Conservation (phyloP, 257 asterid genomes). For the Solanum pimpinellifolium region DNA sequence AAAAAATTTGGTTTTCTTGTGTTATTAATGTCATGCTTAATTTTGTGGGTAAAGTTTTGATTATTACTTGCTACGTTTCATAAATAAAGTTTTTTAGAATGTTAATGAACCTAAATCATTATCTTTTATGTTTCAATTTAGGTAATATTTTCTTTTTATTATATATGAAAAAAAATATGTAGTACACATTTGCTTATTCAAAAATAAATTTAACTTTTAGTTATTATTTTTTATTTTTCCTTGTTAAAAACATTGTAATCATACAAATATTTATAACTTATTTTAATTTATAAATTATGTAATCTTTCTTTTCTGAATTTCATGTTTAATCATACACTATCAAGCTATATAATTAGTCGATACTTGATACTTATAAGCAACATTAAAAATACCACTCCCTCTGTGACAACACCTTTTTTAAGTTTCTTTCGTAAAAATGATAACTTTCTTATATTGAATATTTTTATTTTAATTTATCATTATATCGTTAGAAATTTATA, state of each 20-base stretch:
- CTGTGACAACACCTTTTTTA: not conserved
- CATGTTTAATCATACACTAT: not conserved
- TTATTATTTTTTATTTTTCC: not conserved
- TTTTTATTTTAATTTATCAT: not conserved
- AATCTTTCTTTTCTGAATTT: not conserved
- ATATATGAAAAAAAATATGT: no score
- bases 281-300: no score
- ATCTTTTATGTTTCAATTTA: no score
- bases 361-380: not conserved
- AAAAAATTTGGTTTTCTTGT: not conserved
- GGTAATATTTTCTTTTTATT: no score
- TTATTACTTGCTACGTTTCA: no score
- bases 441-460: not conserved
- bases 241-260: not conserved
- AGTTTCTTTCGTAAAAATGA: not conserved
- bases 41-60: no score
- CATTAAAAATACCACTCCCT: not conserved
- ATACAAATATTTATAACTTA: not conserved
- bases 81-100: no score
- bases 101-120: no score
- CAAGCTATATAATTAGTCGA: not conserved
- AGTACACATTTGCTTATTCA: no score
- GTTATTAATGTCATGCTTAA: not conserved
- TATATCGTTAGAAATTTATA: not conserved
- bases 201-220: no score